phyloP scores from a whole-genome alignment of 2,329 filamentous ascomycete genomes.

The Sporothrix schenckii region DNA sequence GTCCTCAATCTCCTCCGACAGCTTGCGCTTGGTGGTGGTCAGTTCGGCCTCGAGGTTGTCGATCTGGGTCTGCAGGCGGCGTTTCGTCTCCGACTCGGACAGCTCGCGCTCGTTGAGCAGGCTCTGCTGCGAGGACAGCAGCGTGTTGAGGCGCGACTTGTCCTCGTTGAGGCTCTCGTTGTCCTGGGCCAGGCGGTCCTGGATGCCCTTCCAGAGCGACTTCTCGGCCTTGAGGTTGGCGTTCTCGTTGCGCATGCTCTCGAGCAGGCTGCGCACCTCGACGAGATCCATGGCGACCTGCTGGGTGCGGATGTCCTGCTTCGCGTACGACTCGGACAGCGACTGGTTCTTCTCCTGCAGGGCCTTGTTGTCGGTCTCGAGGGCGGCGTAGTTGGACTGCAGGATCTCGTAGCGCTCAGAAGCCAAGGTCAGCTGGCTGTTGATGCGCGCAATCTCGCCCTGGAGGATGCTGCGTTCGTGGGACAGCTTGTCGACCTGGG shows the following conservation, averaged over 20 bases:
- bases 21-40: slow-evolving; percentile 74
- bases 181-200: slow-evolving; percentile 83
- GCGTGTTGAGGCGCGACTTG: slow-evolving; percentile 76
- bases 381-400: slow-evolving; percentile 79
- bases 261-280: slow-evolving; percentile 76
- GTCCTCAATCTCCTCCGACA: slow-evolving; percentile 81
- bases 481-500: slow-evolving; percentile 80
- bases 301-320: slow-evolving; percentile 86
- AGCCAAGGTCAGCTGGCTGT: slow-evolving; percentile 79
- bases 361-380: slow-evolving; percentile 83
- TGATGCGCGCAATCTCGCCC: slow-evolving; percentile 76
- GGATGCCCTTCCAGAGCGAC: slow-evolving; percentile 90
- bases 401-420: slow-evolving; percentile 86
- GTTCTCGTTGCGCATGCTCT: slow-evolving; percentile 87
- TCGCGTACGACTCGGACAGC: slow-evolving; percentile 80
- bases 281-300: slow-evolving; percentile 92
- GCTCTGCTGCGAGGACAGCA: slow-evolving; percentile 82
- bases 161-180: slow-evolving; percentile 85
- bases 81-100: slow-evolving; percentile 76
- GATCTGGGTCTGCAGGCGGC: slow-evolving; percentile 75
- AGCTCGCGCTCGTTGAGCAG: slow-evolving; percentile 91
- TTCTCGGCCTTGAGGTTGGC: slow-evolving; percentile 95
- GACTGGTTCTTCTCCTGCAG: slow-evolving; percentile 79
- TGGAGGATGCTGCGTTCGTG: slow-evolving; percentile 81
- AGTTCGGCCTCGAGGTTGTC: slow-evolving; percentile 82